Percentiles rank a stretch among this genome's conserved stretches.
These are phyloP conservation scores for Rhinocladiella mackenziei DNA, from an alignment of 2,329 filamentous ascomycete species.

Conservation along the genomic window DNA sequence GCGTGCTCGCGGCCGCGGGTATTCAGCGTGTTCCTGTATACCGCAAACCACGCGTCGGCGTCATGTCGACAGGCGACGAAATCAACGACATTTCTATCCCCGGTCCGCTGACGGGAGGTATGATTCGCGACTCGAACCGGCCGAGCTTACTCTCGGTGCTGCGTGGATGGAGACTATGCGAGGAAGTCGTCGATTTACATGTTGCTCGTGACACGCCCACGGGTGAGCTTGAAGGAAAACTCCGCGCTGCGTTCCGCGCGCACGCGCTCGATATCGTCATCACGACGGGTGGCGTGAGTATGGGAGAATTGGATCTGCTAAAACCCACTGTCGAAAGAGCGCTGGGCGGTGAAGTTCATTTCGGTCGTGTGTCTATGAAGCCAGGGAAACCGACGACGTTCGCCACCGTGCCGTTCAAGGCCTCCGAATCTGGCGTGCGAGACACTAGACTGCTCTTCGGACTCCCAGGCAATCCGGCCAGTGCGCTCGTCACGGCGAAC, in stretches of 20 bases:
- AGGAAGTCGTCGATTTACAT: constrained; percentile 72
- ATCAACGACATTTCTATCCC: constrained; percentile 70
- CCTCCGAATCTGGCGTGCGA: constrained; percentile 15
- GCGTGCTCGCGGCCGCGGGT: constrained; percentile 81
- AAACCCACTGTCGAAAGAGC: constrained; percentile 92
- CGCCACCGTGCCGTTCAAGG: constrained; percentile 71
- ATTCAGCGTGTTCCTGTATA: constrained; percentile 67
- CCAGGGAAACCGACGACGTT: constrained; percentile 97
- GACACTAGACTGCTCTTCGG: constrained; percentile 71
- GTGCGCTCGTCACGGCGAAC: constrained; percentile 86
- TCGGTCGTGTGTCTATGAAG: constrained; percentile 95
- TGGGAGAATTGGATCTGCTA: constrained; percentile 94
- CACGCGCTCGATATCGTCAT: constrained; percentile 70
- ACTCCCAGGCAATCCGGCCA: constrained; percentile 89
- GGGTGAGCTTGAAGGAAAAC: constrained; percentile 67
- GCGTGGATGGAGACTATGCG: constrained; percentile 63
- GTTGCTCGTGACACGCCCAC: constrained; percentile 62
- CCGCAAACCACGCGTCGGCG: constrained; percentile 71
- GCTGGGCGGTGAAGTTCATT: constrained; percentile 89
- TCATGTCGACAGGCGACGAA: constrained; percentile 92
- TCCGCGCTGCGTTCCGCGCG: constrained; percentile 67
- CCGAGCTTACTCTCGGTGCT: constrained; percentile 80
- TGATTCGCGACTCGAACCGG: constrained; percentile 91
- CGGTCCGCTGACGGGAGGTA: constrained; percentile 64
- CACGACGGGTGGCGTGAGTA: constrained; percentile 90